Conservation (phyloP, 1,284 basidiomycete genomes). For the Pseudomicrostroma phylloplanum region DNA sequence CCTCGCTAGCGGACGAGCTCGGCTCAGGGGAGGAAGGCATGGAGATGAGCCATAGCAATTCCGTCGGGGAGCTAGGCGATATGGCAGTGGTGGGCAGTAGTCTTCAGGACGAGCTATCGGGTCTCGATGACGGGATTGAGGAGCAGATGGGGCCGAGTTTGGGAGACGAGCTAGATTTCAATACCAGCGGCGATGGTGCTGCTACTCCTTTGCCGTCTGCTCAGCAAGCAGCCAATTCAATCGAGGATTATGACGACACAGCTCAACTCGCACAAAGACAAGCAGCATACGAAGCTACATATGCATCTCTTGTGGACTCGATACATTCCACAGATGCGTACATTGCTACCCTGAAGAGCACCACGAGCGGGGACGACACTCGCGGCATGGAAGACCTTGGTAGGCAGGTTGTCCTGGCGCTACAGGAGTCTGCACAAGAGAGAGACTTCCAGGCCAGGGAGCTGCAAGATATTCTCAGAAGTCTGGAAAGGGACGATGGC, state of each 20-base stretch:
- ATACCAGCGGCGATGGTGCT: not conserved
- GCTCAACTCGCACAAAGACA: not conserved
- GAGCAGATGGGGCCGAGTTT: not conserved
- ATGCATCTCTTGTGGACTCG: not conserved
- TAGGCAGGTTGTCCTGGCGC: not conserved
- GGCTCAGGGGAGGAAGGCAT: not conserved
- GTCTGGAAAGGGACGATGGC: not conserved
- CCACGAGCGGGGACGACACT: not conserved
- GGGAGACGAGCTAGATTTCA: not conserved
- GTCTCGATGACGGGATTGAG: not conserved
- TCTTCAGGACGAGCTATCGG: not conserved
- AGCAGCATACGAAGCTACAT: not conserved
- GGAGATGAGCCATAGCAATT: not conserved
- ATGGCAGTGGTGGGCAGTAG: not conserved
- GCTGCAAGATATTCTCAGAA: not conserved
- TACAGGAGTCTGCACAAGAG: not conserved
- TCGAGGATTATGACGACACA: not conserved
- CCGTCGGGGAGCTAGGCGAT: not conserved
- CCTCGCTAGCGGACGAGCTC: not conserved
- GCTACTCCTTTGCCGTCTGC: not conserved
- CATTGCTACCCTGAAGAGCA: not conserved
- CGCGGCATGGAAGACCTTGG: not conserved
- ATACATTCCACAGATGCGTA: not conserved
- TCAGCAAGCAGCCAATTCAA: not conserved
- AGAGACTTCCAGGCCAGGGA: not conserved